These are phyloP conservation scores for Flaveria linearis DNA, from an alignment of 129 eudicot species.

Conservation along the genomic window DNA sequence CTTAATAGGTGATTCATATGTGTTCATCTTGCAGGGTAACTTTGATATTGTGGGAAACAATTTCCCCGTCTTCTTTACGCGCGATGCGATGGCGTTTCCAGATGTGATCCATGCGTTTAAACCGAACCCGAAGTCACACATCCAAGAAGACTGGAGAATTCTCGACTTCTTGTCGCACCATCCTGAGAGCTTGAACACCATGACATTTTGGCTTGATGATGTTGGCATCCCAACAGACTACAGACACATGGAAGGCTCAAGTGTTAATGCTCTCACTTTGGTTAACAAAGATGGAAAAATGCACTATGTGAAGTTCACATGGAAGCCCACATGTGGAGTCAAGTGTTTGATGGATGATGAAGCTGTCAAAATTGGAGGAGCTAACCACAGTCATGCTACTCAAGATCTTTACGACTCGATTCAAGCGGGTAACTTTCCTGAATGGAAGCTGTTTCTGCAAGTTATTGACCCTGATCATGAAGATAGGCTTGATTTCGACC, in stretches of 20 bases:
- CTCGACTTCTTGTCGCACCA: slow-evolving; percentile 80
- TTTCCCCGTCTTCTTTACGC: slow-evolving; percentile 75
- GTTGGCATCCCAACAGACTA: slow-evolving; percentile 74
- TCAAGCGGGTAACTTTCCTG: slow-evolving; percentile 70
- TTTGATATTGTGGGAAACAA: slow-evolving; percentile 87
- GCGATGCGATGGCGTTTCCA: slow-evolving; percentile 82
- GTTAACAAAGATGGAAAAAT: slow-evolving; percentile 71
- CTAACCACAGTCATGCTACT: slow-evolving; percentile 83
- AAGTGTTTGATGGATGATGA: slow-evolving; percentile 64
- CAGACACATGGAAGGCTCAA: slow-evolving; percentile 82
- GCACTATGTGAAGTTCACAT: slow-evolving; percentile 71
- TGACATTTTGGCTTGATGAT: slow-evolving; percentile 75
- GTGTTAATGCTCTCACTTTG: slow-evolving; percentile 63
- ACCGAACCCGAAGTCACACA: slow-evolving; percentile 84
- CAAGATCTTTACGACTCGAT: slow-evolving; percentile 82
- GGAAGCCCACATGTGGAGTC: slow-evolving; percentile 85
- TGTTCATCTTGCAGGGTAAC: slow-evolving; percentile 58
- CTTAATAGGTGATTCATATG: not conserved
- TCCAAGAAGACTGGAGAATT: slow-evolving; percentile 83
- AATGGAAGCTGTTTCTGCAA: slow-evolving; percentile 72
- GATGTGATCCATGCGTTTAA: slow-evolving; percentile 79
- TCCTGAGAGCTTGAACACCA: slow-evolving; percentile 77
- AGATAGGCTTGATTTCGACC: slow-evolving; percentile 76
- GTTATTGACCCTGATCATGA: slow-evolving; percentile 72
- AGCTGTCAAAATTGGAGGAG: slow-evolving; percentile 64